Base-by-base conservation (phyloP, 1,284 basidiomycete genomes). In the Apiotrichum sp. region DNA sequence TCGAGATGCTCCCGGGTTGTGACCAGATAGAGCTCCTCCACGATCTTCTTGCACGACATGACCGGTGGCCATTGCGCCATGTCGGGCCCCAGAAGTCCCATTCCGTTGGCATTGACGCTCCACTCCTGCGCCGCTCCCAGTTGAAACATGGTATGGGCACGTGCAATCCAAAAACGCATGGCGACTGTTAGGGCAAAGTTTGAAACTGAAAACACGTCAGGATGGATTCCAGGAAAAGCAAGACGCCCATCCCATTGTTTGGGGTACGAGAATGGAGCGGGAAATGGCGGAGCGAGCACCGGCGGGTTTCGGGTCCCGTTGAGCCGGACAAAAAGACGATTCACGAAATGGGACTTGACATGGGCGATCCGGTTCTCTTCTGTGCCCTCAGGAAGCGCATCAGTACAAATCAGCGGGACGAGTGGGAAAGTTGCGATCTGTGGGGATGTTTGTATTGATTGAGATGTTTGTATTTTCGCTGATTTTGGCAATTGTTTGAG, bases 131-230 rank as follows among this genome's bases (percentile, higher is more conserved):
- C 65, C 10, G 48, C 54, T 3, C 67, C 68, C 22, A 64, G 46
- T 16, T 62, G 58, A 14, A 67, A 43, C 16, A 55, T 31, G n/a
- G 61, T 60, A 41, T 68, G 63, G 3, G 67, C 49, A 13, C 69
- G 57, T 1, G 62, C 53, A 32, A 69, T 50, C 61, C 65, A 71
- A 54, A 67, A 73, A 5, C 70, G 61, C 14, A 68, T 4, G 7
- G 65, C 63, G 4, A 65, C 60, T 5, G 35, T n/a, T 44, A 70
- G 66, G 0, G 40, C 59, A 3, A 59, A 58, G n/a, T 49, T 16
- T 9, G 42, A 36, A 6, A n/a, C 14, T 7, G 40, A 35, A 33
- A 61, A 69, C 3, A 66, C 42, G 2, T 38, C n/a, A 2, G 53
- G 52, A 35, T 58, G 55, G 32, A 69, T 38, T 16, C 64, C 65